Base-by-base conservation (phyloP, 768 basidiomycete species). In the Myochromella boudieri region DNA sequence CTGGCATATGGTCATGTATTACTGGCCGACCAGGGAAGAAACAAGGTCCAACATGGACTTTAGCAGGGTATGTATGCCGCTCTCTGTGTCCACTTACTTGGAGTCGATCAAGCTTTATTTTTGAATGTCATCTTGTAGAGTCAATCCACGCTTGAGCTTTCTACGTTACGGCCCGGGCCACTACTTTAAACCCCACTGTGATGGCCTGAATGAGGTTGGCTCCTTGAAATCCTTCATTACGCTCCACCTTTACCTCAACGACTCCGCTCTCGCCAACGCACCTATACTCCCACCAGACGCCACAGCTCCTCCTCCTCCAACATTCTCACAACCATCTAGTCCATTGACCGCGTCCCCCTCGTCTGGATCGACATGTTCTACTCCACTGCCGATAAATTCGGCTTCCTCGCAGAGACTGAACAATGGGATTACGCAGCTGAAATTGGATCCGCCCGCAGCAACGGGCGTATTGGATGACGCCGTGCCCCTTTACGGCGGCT, bases 81-180 rank as follows among this genome's bases (percentile, higher is more conserved):
- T n/a, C n/a, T n/a, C n/a, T n/a, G n/a, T n/a, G n/a, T n/a, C n/a
- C n/a, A n/a, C n/a, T n/a, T n/a, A n/a, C n/a, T n/a, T n/a, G n/a
- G n/a, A n/a, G n/a, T n/a, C n/a, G n/a, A n/a, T n/a, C n/a, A n/a
- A n/a, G n/a, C n/a, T n/a, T n/a, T n/a, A n/a, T n/a, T n/a, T n/a
- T n/a, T n/a, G n/a, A n/a, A n/a, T n/a, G n/a, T n/a, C n/a, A n/a
- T n/a, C n/a, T 15, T 12, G 18, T 40, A 74, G 69, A 3, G 49
- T 74, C 9, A 68, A 71, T 48, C 55, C 64, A 9, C 66, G 71
- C 1, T 61, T 75, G 17, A 70, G 69, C 33, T 74, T 75, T 50
- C 55, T 75, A 15, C 65, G 70, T 26, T 75, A 74, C 48, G 71
- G 69, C 2, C 66, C 71, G 1, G 71, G 71, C 1, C 65, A 75